phyloP scores from a whole-genome alignment of 306 rosid species.

The Citrullus mucosospermus region DNA sequence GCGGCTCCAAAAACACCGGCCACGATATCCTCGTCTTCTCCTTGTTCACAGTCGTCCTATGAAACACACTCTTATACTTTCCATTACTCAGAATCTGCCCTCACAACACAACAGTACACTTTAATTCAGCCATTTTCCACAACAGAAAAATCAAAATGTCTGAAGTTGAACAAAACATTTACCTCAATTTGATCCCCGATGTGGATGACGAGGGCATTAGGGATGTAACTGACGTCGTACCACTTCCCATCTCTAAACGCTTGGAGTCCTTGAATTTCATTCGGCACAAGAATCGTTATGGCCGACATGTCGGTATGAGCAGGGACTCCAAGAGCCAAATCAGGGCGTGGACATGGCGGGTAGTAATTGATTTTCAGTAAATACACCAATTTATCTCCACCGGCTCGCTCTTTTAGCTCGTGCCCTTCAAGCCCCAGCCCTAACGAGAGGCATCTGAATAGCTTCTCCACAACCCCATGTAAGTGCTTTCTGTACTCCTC shows the following conservation, averaged over 20 bases:
- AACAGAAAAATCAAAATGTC: not conserved
- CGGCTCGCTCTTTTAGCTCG: slow-evolving; percentile 35
- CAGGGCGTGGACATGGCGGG: slow-evolving; percentile 77
- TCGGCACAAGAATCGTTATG: slow-evolving; percentile 57
- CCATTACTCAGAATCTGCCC: slow-evolving; percentile 67
- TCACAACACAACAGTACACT: not conserved
- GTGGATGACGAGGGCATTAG: slow-evolving; percentile 63
- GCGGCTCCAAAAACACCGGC: slow-evolving; percentile 42
- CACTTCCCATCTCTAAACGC: slow-evolving; percentile 51
- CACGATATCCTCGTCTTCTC: slow-evolving; percentile 31
- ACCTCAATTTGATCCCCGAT: slow-evolving; percentile 81
- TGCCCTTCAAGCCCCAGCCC: slow-evolving; percentile 54
- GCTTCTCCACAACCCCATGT: slow-evolving; percentile 37
- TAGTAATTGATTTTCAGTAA: slow-evolving; percentile 71
- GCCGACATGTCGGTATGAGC: slow-evolving; percentile 67
- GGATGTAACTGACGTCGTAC: slow-evolving; percentile 57
- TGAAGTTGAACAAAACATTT: not conserved
- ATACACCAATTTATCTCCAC: slow-evolving; percentile 43
- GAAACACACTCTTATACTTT: slow-evolving; percentile 27
- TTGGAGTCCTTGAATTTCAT: slow-evolving; percentile 72
- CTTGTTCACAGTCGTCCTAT: slow-evolving; percentile 29
- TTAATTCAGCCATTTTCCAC: not conserved
- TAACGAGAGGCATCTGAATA: slow-evolving; percentile 30
- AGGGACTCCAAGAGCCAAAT: slow-evolving; percentile 57
- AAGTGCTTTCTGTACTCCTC: slow-evolving; percentile 43